Evolutionary conservation across 306 rosid genomes (phyloP).

Genomic region (Cicer arietinum): DNA sequence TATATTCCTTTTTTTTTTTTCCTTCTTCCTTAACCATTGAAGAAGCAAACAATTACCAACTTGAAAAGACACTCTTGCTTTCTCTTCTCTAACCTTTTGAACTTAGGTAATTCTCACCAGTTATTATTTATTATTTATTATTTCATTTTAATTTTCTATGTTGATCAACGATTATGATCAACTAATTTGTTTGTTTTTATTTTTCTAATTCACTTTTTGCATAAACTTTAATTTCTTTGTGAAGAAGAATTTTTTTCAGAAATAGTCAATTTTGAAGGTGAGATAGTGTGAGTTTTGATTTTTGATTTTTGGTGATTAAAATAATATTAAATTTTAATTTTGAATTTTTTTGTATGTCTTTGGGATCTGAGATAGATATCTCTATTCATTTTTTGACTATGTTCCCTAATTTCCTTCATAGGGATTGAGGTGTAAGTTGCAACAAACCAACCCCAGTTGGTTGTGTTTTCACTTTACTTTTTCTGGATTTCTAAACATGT

Average conservation of each 20-base stretch:
- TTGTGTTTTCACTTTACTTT: conserved; percentile 40
- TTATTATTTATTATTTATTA: not conserved
- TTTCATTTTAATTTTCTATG: not conserved
- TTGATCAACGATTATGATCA: not conserved
- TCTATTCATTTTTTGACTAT: conserved; percentile 52
- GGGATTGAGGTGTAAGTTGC: conserved; percentile 31
- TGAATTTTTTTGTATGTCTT: not conserved
- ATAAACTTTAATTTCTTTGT: not conserved
- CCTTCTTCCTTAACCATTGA: conserved; percentile 18
- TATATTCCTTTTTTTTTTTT: not conserved
- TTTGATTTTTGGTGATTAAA: not conserved
- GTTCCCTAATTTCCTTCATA: conserved; percentile 45
- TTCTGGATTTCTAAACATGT: conserved; percentile 44
- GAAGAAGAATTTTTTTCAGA: not conserved
- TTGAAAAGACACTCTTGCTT: not conserved
- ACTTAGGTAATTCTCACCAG: not conserved
- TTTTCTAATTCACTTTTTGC: not conserved
- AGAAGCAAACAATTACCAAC: not conserved
- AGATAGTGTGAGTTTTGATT: not conserved
- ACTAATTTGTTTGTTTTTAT: not conserved
- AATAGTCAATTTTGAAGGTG: not conserved
- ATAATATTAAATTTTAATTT: not conserved
- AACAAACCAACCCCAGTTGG: conserved; percentile 46
- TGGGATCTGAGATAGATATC: conserved; percentile 74
- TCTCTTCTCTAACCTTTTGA: not conserved